Evolutionary conservation across 495 filamentous ascomycete species (phyloP), one percentile per base, ranked within the genome.

Genomic region (Tricharina praecox): DNA sequence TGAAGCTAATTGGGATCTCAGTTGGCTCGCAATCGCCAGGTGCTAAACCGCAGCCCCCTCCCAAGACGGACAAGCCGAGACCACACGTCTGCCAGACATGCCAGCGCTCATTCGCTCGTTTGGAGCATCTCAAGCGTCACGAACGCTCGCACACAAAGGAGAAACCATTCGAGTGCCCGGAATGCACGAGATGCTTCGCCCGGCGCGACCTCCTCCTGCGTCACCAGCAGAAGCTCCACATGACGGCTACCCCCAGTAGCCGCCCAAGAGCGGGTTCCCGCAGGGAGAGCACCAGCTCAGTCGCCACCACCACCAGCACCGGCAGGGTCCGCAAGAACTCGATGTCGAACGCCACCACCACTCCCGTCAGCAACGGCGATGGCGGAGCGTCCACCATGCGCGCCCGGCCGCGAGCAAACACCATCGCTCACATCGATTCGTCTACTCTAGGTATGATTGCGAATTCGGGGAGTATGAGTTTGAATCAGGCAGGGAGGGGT

Each of bases 131-230:
- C 50, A 99, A 99, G 68, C 81, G 90, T 37, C 90, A 99, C 66
- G 90, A 99, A 70, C 79, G 90, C 35, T 96, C 90, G 16, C 90
- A 99, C 58, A 99, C 90, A 9, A 99, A 99, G 62, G 90, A 99
- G 63, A 97, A 97, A 69, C 90, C 90, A 1, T 99, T 99, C 60
- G 88, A 94, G 62, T 99, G 90, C 53, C 87, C 88, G 20, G 86
- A 96, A 63, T 99, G 90, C 61, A 71, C 83, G 18, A 69, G 90
- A 60, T 96, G 90, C 70, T 99, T 99, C 68, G 90, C 90, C 24
- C 76, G 90, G 26, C 75, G 90, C 49, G 90, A 99, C 63, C 65
- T 99, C 50, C 74, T 99, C 45, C 68, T 99, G 48, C 75, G 90
- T 23, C 90, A 99, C 65, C 90, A 99, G 68, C 90, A 99, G 70